Evolutionary conservation across 768 basidiomycete genomes (phyloP), one percentile per base, ranked within the genome.

Genomic region (Lenzites betulinus): DNA sequence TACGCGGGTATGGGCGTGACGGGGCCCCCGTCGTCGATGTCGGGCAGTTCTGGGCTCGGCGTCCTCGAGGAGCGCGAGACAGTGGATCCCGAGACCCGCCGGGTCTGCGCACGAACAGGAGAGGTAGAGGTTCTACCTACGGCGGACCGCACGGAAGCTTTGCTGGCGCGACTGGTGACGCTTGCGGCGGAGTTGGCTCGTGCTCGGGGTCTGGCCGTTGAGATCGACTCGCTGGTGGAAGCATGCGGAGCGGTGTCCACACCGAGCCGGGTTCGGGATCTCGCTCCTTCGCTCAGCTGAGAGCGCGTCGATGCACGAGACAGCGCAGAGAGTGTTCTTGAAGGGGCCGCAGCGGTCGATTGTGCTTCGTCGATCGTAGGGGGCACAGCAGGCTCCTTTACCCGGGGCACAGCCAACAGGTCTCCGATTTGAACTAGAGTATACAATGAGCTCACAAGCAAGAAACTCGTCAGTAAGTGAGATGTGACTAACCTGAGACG

Each of bases 1-100:
- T 66, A 48, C 59, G 61, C 58, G 13, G 72, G 67, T 26, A 74
- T 66, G 1, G 75, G 76, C 4, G 77, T 75, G 33, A 72, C 66
- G 0, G 73, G 72, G 5, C 62, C 62, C 18, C 33, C 62, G 22
- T 68, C 70, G 20, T 62, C 51, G 12, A 54, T 20, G 7, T 65
- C 60, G 1, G 63, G 64, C 9, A 65, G 51, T 7, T 66, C 66
- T 0, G 69, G 69, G 42, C 69, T 70, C 12, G 69, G 65, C 16
- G 66, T 70, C 28, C 66, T 58, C n/a, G 42, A 43, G 35, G 68
- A 66, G 9, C 62, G 58, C 18, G 59, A 60, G 12, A 44, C 20
- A 0, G 43, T 57, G n/a, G 62, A 58, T 16, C 62, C 53, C 7
- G 62, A 63, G 7, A 54, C 51, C n/a, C 46, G 52, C 12, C 56